These are phyloP conservation scores for Myriosclerotinia duriaeana DNA, from an alignment of 2,329 filamentous ascomycete genomes.

Conservation along the genomic window DNA sequence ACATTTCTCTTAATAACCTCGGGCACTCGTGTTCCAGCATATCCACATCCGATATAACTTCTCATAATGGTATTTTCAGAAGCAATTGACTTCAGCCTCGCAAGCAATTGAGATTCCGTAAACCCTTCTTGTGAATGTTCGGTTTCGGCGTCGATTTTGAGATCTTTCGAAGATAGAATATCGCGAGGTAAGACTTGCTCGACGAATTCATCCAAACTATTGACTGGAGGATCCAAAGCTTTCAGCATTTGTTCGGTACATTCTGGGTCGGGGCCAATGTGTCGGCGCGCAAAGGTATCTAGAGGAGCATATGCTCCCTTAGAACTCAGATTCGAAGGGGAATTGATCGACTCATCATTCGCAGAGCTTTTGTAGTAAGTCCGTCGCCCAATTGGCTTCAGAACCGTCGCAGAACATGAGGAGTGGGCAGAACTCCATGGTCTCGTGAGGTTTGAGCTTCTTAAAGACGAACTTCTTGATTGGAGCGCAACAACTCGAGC, in stretches of 20 bases:
- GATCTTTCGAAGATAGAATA: conserved; percentile 66
- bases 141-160: conserved; percentile 54
- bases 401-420: conserved; percentile 24
- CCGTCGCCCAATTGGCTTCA: conserved; percentile 32
- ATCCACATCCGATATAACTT: conserved; percentile 82
- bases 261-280: conserved; percentile 77
- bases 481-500: conserved; percentile 31
- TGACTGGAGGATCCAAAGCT: conserved; percentile 70
- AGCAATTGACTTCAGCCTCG: conserved; percentile 54
- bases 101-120: conserved; percentile 60
- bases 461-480: conserved; percentile 25
- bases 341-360: conserved; percentile 35
- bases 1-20: conserved; percentile 91
- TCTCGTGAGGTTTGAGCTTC: conserved; percentile 30
- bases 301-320: conserved; percentile 47
- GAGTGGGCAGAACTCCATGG: conserved; percentile 33
- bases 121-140: conserved; percentile 36
- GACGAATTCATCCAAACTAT: conserved; percentile 78
- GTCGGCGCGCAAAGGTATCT: conserved; percentile 69
- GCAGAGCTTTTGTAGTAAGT: conserved; percentile 41
- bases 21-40: conserved; percentile 82
- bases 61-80: conserved; percentile 59
- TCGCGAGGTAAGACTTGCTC: conserved; percentile 78
- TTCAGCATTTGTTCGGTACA: conserved; percentile 77
- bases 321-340: conserved; percentile 28